Evolutionary conservation across 2,329 filamentous ascomycete genomes (phyloP).

Genomic region (Incumbomyces lentus): DNA sequence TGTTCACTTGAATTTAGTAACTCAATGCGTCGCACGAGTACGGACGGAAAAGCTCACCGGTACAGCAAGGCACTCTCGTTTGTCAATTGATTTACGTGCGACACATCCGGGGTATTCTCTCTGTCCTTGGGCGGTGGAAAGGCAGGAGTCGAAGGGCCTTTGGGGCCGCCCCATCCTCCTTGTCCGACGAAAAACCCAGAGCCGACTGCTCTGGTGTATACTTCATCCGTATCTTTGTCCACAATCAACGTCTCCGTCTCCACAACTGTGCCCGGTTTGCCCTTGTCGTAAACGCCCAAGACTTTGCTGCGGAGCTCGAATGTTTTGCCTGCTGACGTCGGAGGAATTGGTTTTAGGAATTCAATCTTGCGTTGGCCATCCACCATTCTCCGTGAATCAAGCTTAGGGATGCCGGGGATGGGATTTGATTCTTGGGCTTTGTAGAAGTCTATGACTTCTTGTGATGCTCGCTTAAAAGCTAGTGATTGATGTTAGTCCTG

Average conservation of each 20-base stretch:
- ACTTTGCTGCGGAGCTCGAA: slow-evolving; percentile 72
- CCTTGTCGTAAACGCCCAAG: slow-evolving; percentile 82
- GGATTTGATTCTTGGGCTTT: slow-evolving; percentile 52
- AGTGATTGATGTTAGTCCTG: neutral
- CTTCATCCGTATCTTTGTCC: slow-evolving; percentile 56
- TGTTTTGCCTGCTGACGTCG: slow-evolving; percentile 57
- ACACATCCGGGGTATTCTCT: slow-evolving; percentile 51
- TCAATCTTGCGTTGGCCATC: slow-evolving; percentile 75
- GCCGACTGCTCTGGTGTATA: slow-evolving; percentile 59
- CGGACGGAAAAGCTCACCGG: slow-evolving; percentile 32
- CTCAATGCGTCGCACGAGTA: too few species aligned
- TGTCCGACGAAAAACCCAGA: slow-evolving; percentile 74
- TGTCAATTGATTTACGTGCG: slow-evolving; percentile 60
- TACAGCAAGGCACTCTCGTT: slow-evolving; percentile 66
- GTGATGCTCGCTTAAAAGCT: slow-evolving; percentile 66
- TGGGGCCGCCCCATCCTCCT: slow-evolving; percentile 77
- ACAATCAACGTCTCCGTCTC: slow-evolving; percentile 71
- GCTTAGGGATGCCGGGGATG: slow-evolving; percentile 66
- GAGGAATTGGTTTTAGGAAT: slow-evolving; percentile 65
- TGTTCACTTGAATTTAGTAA: slow-evolving; percentile 19
- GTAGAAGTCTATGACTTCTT: slow-evolving; percentile 80
- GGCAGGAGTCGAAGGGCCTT: slow-evolving; percentile 69
- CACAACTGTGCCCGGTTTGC: slow-evolving; percentile 68
- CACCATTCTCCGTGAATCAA: slow-evolving; percentile 64
- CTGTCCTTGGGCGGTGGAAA: slow-evolving; percentile 66